phyloP scores from a whole-genome alignment of 345 rosid species.

The Arabidopsis suecica region DNA sequence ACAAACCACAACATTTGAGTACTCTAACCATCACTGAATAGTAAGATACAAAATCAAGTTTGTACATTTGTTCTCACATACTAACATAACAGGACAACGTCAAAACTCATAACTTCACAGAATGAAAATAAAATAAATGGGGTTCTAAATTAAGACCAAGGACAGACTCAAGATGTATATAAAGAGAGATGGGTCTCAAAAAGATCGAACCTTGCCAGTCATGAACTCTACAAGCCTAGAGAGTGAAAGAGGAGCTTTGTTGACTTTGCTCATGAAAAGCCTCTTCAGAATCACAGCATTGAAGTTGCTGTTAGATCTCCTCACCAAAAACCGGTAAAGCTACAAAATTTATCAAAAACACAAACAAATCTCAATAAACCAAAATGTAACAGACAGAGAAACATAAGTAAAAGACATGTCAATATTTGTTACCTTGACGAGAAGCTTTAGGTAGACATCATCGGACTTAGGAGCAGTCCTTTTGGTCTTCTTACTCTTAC shows the following conservation, averaged over 20 bases:
- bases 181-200: neutral
- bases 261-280: slow-evolving; percentile 92
- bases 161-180: neutral
- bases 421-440: slow-evolving; percentile 71
- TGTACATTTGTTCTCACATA: neutral
- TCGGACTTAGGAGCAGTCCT: slow-evolving; percentile 86
- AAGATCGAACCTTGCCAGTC: slow-evolving; percentile 68
- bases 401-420: neutral
- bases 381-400: neutral
- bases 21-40: neutral
- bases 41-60: neutral
- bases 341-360: slow-evolving; percentile 9
- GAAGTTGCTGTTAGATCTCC: slow-evolving; percentile 92
- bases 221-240: slow-evolving; percentile 66
- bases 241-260: slow-evolving; percentile 88
- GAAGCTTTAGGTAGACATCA: slow-evolving; percentile 93
- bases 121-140: neutral
- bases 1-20: neutral
- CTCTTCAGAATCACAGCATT: slow-evolving; percentile 93
- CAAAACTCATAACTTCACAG: neutral
- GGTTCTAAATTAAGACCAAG: no score
- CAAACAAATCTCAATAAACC: neutral
- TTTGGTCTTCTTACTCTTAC: slow-evolving; percentile 91
- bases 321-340: slow-evolving; percentile 86
- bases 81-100: neutral